Evolutionary conservation across 202 grass and related monocot genomes (phyloP).

Genomic region (Setaria viridis): DNA sequence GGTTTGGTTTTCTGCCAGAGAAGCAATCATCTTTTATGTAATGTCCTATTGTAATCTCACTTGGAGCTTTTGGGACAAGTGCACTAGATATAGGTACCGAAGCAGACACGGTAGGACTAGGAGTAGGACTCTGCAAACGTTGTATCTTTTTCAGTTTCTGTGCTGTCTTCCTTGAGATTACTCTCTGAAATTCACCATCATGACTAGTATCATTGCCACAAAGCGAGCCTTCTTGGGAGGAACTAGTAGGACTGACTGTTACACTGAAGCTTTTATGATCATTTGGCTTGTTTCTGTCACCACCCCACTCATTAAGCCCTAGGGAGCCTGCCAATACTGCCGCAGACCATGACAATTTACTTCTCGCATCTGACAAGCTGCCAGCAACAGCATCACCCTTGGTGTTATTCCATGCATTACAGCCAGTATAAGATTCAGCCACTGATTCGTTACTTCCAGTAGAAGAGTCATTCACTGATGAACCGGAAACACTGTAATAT

Average conservation of each 20-base stretch:
- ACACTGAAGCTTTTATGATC: background rate
- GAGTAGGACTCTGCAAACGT: background rate
- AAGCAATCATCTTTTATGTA: conserved; percentile 34
- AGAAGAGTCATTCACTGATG: conserved; percentile 1
- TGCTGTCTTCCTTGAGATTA: conserved; percentile 4
- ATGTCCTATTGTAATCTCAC: conserved; percentile 35
- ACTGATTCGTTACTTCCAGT: background rate
- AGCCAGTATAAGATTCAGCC: background rate
- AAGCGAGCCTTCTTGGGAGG: background rate
- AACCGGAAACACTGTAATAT: background rate
- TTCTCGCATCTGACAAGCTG: background rate
- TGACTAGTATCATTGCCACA: background rate
- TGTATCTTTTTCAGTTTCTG: background rate
- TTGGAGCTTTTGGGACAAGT: background rate
- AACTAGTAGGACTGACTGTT: background rate
- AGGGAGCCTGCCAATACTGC: background rate
- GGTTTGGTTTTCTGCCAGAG: conserved; percentile 22
- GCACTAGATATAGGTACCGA: background rate
- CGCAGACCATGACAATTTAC: background rate
- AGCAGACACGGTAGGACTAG: background rate
- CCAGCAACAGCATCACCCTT: background rate
- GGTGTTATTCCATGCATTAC: background rate
- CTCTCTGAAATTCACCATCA: conserved; percentile 18
- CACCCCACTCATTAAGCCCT: background rate
- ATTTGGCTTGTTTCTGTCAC: background rate